A percentile compares a stretch with the other conserved stretches of the same genome.
These are phyloP conservation scores for Pezicula radicicola DNA, from an alignment of 2,329 filamentous ascomycete genomes.

Conservation along the genomic window DNA sequence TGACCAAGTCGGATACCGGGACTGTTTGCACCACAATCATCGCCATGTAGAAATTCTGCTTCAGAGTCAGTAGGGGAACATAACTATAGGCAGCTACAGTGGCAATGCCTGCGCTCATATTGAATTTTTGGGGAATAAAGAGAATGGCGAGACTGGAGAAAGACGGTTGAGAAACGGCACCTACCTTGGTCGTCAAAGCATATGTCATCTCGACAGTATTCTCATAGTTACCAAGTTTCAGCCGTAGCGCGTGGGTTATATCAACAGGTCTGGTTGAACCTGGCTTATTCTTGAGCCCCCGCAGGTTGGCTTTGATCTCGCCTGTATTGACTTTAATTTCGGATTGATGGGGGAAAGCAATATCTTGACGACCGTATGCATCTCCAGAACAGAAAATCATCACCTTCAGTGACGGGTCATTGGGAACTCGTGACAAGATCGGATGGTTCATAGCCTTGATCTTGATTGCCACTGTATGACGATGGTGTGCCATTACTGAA, in stretches of 20 bases:
- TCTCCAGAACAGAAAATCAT: conserved; percentile 82
- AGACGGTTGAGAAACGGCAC: conserved; percentile 28
- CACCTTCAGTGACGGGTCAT: conserved; percentile 49
- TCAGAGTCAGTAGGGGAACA: conserved; percentile 14
- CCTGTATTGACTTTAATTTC: conserved; percentile 88
- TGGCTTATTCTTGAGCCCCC: conserved; percentile 93
- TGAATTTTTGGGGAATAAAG: not conserved
- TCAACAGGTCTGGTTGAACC: conserved; percentile 93
- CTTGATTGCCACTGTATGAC: conserved; percentile 51
- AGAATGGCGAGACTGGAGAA: conserved; percentile 10
- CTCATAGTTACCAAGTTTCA: conserved; percentile 62
- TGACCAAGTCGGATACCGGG: conserved; percentile 68
- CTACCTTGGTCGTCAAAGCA: conserved; percentile 83
- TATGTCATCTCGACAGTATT: conserved; percentile 88
- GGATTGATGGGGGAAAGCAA: conserved; percentile 87
- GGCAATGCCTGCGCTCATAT: not conserved
- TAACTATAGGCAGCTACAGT: conserved; percentile 12
- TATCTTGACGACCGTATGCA: conserved; percentile 62
- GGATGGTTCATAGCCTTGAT: conserved; percentile 51
- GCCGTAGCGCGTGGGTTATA: conserved; percentile 73
- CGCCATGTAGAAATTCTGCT: conserved; percentile 68
- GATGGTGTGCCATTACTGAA: conserved; percentile 29
- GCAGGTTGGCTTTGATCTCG: conserved; percentile 88
- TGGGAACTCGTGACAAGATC: conserved; percentile 16
- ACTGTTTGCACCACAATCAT: conserved; percentile 74